Base-by-base conservation (phyloP, 345 rosid genomes). In the Ricinus communis region DNA sequence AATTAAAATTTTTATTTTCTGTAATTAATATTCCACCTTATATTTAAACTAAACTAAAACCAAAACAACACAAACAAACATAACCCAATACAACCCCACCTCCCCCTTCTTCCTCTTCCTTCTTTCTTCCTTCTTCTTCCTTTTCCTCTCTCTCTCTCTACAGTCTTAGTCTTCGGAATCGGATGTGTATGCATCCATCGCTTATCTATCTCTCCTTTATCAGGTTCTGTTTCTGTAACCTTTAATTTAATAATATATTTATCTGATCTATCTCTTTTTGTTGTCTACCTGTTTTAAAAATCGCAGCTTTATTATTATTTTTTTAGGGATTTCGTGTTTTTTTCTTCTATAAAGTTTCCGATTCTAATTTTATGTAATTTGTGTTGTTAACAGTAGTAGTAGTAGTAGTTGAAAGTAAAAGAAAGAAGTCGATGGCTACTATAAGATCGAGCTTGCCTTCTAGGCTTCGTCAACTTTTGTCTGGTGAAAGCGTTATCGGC, bases 401-500 rank as follows among this genome's bases (percentile, higher is more conserved):
- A 19, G 38, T 64, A 53, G 54, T 59, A 54, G 43, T 79, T 74
- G 80, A 68, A 68, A 84, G 77, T 76, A 75, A 83, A 43, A 43
- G 14, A 1, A 43, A 68, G 73, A 75, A 73, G 83, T 66, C 75
- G 82, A 91, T 91, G 98, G 85, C 93, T 66, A 77, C 89, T 70
- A 77, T 85, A 79, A 86, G 98, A 84, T 85, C 97, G 82, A 87
- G 87, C 82, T 81, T 94, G 85, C 98, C 96, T 66, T 88, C 95
- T 51, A 85, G 98, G 76, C 82, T 91, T 66, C 88, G 97, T 68
- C 97, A 88, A 83, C 96, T 91, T 66, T 75, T 94, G 55, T 87
- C 95, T 66, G 98, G 96, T 21, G 98, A 94, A 69, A 89, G 86
- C 43, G 73, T 90, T 40, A 76, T 86, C 62, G 89, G 91, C 10